A percentile compares a stretch with the other conserved stretches of the same genome.
These are phyloP conservation scores for Anthoceros angustus DNA, from an alignment of 225 moss, liverwort and hornwort species.

Conservation along the genomic window DNA sequence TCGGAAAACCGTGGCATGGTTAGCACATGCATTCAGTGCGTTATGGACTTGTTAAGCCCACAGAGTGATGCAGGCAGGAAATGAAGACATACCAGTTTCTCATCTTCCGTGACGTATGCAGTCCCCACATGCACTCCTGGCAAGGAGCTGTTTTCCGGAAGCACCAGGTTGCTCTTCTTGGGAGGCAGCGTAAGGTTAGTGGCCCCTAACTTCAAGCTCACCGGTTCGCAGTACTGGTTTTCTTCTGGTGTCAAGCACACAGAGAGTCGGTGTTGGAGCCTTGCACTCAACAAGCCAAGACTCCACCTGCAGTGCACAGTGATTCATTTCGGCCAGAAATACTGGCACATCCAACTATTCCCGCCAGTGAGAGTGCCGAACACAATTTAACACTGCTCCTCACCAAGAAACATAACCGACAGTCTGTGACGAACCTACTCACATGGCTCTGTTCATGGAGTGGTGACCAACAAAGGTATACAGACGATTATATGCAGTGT, in stretches of 20 bases:
- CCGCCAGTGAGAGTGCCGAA: slow-evolving; percentile 7
- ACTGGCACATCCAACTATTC: too few relatives aligned
- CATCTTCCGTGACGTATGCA: slow-evolving; percentile 32
- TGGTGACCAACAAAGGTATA: slow-evolving; percentile 69
- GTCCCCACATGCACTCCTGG: slow-evolving; percentile 56
- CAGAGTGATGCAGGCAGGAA: background rate
- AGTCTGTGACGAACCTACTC: slow-evolving; percentile 14
- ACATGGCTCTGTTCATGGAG: slow-evolving; percentile 57
- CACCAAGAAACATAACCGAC: background rate
- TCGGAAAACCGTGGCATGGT: background rate
- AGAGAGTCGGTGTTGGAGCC: slow-evolving; percentile 57
- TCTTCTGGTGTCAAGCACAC: slow-evolving; percentile 22
- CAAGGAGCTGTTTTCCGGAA: slow-evolving; percentile 38
- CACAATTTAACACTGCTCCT: background rate
- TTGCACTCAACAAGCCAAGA: slow-evolving; percentile 55
- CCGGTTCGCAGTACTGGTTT: slow-evolving; percentile 52
- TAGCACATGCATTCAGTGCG: slow-evolving; percentile 1
- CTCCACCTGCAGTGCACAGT: slow-evolving; percentile 57
- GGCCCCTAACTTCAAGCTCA: slow-evolving; percentile 27
- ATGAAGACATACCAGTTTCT: slow-evolving; percentile 27
- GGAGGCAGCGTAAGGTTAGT: slow-evolving; percentile 42
- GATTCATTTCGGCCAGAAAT: slow-evolving; percentile 13
- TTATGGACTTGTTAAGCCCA: background rate
- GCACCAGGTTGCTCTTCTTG: slow-evolving; percentile 37
- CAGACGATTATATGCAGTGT: slow-evolving; percentile 65